Evolutionary conservation across 164 flowering plant genomes (phyloP).

Genomic region (Euptelea pleiosperma): DNA sequence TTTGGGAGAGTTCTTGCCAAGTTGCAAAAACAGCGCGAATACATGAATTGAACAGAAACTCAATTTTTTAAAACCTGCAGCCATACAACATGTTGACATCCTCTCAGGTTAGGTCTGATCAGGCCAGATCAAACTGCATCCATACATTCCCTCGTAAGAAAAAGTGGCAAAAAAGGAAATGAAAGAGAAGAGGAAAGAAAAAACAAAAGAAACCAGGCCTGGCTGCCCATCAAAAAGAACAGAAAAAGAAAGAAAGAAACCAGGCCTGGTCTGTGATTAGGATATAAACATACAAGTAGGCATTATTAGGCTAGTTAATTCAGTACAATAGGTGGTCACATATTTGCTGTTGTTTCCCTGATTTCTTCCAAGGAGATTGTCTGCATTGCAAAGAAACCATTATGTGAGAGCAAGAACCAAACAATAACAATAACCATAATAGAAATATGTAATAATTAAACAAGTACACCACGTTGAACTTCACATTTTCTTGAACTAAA

Average conservation of each 20-base stretch:
- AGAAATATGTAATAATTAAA: not conserved
- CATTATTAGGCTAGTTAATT: slow-evolving; percentile 7
- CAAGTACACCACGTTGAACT: too few species aligned
- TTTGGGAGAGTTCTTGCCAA: too few species aligned
- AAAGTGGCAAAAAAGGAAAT: too few species aligned
- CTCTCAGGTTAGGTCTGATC: too few species aligned
- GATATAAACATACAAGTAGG: slow-evolving; percentile 18
- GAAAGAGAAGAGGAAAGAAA: not conserved
- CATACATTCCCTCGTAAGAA: too few species aligned
- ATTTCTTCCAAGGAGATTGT: slow-evolving; percentile 70
- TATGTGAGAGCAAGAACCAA: not conserved
- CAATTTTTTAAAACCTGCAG: too few species aligned
- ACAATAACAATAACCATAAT: not conserved
- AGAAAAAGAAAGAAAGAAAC: not conserved
- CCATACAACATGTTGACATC: too few species aligned
- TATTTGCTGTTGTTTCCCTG: slow-evolving; percentile 63
- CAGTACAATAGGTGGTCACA: slow-evolving; percentile 28
- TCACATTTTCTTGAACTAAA: not conserved
- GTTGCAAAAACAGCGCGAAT: too few species aligned
- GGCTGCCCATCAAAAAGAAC: too few species aligned
- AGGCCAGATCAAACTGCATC: too few species aligned
- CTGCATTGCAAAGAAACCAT: slow-evolving; percentile 34
- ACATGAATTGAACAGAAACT: too few species aligned
- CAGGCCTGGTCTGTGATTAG: not conserved
- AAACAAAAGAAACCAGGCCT: not conserved